These are phyloP conservation scores for Erysimum pusillum DNA, from an alignment of 441 rosid species.

Conservation along the genomic window DNA sequence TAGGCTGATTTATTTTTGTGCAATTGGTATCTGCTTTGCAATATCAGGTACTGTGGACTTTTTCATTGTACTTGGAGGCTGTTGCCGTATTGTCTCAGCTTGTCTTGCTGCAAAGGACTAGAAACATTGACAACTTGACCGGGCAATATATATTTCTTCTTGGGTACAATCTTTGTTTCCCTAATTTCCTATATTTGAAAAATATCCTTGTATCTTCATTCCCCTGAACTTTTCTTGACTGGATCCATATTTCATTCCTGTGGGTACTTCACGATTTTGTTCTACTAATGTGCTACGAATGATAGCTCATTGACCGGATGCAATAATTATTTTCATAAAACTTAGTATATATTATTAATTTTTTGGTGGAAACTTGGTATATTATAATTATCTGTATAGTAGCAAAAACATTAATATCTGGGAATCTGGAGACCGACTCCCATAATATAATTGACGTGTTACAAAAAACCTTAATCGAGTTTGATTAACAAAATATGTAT, in stretches of 20 bases:
- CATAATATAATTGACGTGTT: too few relatives aligned
- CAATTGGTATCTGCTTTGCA: conserved; percentile 18
- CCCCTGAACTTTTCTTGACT: background rate
- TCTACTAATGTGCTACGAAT: too few relatives aligned
- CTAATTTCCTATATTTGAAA: background rate
- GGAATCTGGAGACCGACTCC: too few relatives aligned
- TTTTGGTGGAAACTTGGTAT: too few relatives aligned
- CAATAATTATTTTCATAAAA: too few relatives aligned
- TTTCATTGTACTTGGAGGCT: conserved; percentile 72
- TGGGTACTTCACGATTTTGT: background rate
- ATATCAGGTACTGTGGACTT: conserved; percentile 67
- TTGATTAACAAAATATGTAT: too few relatives aligned
- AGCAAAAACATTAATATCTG: too few relatives aligned
- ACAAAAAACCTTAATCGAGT: too few relatives aligned
- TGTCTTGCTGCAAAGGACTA: conserved; percentile 71
- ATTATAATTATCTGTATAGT: too few relatives aligned
- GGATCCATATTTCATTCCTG: background rate
- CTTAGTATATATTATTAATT: too few relatives aligned
- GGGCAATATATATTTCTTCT: conserved; percentile 78
- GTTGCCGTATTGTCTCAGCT: conserved; percentile 77
- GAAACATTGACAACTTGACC: conserved; percentile 75
- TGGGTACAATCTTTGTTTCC: conserved; percentile 55
- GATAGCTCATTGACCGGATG: too few relatives aligned
- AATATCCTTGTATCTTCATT: background rate
- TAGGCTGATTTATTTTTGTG: background rate